A percentile compares a stretch with the other conserved stretches of the same genome.
These are phyloP conservation scores for Trypanosoma caninum DNA, from an alignment of 208 protist genomes.

Conservation along the genomic window DNA sequence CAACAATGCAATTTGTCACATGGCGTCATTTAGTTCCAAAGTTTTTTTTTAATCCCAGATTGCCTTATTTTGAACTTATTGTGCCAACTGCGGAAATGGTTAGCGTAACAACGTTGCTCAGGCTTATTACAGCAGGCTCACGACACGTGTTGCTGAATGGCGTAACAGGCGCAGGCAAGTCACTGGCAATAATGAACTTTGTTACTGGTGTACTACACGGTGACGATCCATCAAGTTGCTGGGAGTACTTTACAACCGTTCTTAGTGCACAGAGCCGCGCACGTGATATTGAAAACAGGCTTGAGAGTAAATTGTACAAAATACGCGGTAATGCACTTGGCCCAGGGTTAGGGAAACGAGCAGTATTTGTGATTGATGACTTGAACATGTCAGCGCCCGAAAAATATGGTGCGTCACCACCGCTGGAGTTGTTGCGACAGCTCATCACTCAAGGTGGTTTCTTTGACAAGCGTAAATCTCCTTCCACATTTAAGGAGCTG, in stretches of 20 bases:
- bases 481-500: conserved; percentile 91
- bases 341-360: conserved; percentile 85
- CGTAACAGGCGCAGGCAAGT: conserved; percentile 96
- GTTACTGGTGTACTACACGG: conserved; percentile 52
- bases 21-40: conserved; percentile 90
- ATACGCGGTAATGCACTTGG: conserved; percentile 85
- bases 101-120: conserved; percentile 76
- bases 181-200: conserved; percentile 71
- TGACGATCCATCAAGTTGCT: conserved; percentile 73
- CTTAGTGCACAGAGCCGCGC: conserved; percentile 93
- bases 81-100: conserved; percentile 95
- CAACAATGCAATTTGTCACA: conserved; percentile 83
- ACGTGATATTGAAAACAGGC: conserved; percentile 90
- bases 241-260: conserved; percentile 88
- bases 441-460: conserved; percentile 92
- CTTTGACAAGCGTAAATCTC: conserved; percentile 92
- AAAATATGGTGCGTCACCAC: conserved; percentile 93
- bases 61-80: conserved; percentile 94
- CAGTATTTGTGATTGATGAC: conserved; percentile 94
- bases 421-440: conserved; percentile 94
- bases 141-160: conserved; percentile 91
- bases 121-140: conserved; percentile 65
- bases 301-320: conserved; percentile 94
- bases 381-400: conserved; percentile 96
- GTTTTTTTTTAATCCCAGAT: conserved; percentile 82